phyloP scores from a whole-genome alignment of 2,329 filamentous ascomycete species.

The Sarocladiaceae sp. region DNA sequence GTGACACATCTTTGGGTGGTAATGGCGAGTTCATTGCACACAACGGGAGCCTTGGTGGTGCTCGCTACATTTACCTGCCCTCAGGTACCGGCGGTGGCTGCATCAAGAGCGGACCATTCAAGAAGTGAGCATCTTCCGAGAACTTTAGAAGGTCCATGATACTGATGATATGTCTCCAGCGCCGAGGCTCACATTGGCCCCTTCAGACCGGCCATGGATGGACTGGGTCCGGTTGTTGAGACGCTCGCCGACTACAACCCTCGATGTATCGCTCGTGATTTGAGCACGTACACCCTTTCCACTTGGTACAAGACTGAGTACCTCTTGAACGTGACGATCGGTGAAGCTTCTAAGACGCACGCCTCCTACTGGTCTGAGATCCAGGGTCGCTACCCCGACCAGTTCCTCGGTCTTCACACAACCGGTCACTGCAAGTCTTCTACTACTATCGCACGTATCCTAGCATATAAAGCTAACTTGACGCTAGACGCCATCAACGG shows the following conservation, averaged over 20 bases:
- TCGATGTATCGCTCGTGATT: slow-evolving; percentile 37
- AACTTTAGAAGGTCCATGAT: slow-evolving; percentile 19
- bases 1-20: slow-evolving; percentile 41
- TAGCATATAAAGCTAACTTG: not conserved
- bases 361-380: slow-evolving; percentile 19
- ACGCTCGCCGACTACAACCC: slow-evolving; percentile 30
- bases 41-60: slow-evolving; percentile 7
- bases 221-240: not conserved
- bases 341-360: slow-evolving; percentile 9
- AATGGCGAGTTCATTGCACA: slow-evolving; percentile 22
- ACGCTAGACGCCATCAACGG: slow-evolving; percentile 25
- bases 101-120: slow-evolving; percentile 42
- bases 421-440: slow-evolving; percentile 24
- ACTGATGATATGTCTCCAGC: slow-evolving; percentile 10
- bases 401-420: slow-evolving; percentile 25
- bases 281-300: slow-evolving; percentile 17
- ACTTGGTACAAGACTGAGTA: slow-evolving; percentile 15
- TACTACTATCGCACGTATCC: not conserved
- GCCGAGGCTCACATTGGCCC: slow-evolving; percentile 24
- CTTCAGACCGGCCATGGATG: slow-evolving; percentile 15
- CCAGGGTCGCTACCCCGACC: slow-evolving; percentile 20
- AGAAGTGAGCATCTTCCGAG: slow-evolving; percentile 27
- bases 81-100: slow-evolving; percentile 50
- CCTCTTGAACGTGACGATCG: slow-evolving; percentile 7
- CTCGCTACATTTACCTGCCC: slow-evolving; percentile 22